These are phyloP conservation scores for Micractinium sp. DNA, from an alignment of 139 green algal species.

Conservation along the genomic window DNA sequence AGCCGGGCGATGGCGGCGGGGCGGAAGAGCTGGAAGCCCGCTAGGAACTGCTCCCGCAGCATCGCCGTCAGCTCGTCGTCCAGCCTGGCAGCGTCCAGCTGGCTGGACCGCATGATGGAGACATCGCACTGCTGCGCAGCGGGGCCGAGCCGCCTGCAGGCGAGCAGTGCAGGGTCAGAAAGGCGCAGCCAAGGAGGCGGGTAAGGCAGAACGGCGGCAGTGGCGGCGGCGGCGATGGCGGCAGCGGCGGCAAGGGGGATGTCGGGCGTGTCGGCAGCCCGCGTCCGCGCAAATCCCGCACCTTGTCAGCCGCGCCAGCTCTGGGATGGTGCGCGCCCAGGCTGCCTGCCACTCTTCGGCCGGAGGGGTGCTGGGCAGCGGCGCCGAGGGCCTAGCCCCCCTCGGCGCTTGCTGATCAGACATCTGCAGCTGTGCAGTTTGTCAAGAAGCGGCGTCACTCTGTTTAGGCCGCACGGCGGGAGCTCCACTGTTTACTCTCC, in stretches of 20 bases:
- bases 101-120: constrained; percentile 77
- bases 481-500: no score
- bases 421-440: background rate
- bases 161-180: background rate
- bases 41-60: constrained; percentile 84
- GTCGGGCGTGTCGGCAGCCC: background rate
- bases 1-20: constrained; percentile 42
- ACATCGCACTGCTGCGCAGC: constrained; percentile 18
- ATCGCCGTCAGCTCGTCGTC: constrained; percentile 83
- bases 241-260: no score
- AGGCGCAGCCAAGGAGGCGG: no score
- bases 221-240: background rate
- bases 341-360: constrained; percentile 52
- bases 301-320: background rate
- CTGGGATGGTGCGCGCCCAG: constrained; percentile 27
- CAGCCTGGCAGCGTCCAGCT: constrained; percentile 82
- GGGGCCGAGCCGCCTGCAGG: constrained; percentile 24
- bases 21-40: constrained; percentile 70
- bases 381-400: background rate
- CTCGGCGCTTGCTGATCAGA: background rate
- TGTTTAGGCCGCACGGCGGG: no score
- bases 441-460: no score
- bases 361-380: constrained; percentile 23
- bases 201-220: background rate
- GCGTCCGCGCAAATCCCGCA: background rate